A percentile compares a stretch with the other conserved stretches of the same genome.
These are phyloP conservation scores for Dryas octopetala DNA, from an alignment of 306 rosid genomes.

Conservation along the genomic window DNA sequence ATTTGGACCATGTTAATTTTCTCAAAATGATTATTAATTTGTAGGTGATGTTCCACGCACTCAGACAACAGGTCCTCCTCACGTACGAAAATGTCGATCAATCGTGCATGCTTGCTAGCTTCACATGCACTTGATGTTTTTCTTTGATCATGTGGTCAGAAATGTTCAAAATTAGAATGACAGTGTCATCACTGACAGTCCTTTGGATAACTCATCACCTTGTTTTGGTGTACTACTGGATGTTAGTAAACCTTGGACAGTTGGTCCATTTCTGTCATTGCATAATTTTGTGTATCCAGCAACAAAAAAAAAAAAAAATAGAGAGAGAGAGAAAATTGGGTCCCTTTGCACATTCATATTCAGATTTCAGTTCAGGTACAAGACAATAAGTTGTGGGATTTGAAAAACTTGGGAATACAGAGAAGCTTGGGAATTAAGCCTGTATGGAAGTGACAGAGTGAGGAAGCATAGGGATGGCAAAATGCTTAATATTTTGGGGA, in stretches of 20 bases:
- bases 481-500: conserved; percentile 4
- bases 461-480: background rate
- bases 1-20: background rate
- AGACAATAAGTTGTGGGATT: background rate
- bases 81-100: background rate
- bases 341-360: background rate
- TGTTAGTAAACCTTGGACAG: background rate
- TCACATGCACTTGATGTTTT: too few relatives aligned
- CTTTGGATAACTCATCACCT: too few relatives aligned
- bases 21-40: background rate
- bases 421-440: background rate
- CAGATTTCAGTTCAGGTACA: background rate
- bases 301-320: background rate
- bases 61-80: background rate
- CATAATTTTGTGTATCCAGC: background rate
- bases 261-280: background rate
- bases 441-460: background rate
- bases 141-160: too few relatives aligned
- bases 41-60: too few relatives aligned
- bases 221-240: background rate
- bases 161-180: background rate
- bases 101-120: background rate
- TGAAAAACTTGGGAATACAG: background rate
- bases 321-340: background rate
- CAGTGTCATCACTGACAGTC: too few relatives aligned